phyloP scores from a whole-genome alignment of 345 rosid genomes.

The Cardamine resedifolia region DNA sequence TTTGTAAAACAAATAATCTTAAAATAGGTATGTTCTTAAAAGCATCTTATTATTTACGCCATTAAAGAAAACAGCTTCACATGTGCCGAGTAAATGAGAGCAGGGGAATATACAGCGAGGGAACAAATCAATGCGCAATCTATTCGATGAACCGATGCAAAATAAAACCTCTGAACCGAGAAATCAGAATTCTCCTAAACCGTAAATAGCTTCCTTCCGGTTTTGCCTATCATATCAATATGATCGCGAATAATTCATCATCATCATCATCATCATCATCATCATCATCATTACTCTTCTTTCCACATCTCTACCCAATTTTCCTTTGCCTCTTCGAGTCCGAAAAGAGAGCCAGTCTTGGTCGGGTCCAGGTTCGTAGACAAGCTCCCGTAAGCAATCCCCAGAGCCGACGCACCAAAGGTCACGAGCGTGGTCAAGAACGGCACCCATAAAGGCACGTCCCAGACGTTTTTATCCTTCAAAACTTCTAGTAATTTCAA shows the following conservation, averaged over 20 bases:
- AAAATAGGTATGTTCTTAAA: no score
- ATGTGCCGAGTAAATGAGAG: no score
- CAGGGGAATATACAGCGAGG: background rate
- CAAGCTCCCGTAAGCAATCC: slow-evolving; percentile 77
- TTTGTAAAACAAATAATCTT: no score
- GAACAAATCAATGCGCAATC: background rate
- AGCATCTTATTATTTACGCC: no score
- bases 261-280: background rate
- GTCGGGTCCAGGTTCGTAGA: slow-evolving; percentile 75
- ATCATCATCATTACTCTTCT: slow-evolving; percentile 40
- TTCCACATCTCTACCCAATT: slow-evolving; percentile 90
- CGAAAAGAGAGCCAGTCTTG: slow-evolving; percentile 58
- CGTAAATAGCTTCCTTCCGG: no score
- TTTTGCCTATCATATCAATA: background rate
- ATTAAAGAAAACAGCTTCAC: no score
- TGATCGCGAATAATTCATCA: no score
- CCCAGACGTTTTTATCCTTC: slow-evolving; percentile 52
- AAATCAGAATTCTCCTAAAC: background rate
- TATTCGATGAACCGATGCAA: background rate
- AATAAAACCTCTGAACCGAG: background rate
- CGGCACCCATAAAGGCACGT: slow-evolving; percentile 67
- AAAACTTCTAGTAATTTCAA: slow-evolving; percentile 40
- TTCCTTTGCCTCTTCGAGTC: slow-evolving; percentile 59
- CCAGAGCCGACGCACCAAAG: slow-evolving; percentile 62
- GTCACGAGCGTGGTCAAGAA: slow-evolving; percentile 51